These are phyloP conservation scores for Tardiomyces blankii DNA, from an alignment of 1,139 yeast genomes.

Conservation along the genomic window DNA sequence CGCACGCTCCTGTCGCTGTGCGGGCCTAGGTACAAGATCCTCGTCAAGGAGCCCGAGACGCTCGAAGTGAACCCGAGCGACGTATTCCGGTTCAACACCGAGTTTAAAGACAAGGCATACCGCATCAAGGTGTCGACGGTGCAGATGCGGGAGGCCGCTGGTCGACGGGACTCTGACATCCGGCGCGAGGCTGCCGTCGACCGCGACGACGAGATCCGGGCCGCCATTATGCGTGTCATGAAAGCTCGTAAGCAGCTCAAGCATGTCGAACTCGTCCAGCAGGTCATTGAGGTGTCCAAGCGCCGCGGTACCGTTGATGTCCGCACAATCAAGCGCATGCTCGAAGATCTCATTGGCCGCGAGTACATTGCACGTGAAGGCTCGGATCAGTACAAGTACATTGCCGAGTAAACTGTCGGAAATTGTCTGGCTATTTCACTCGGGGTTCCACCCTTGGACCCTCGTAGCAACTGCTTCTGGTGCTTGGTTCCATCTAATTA, in stretches of 20 bases:
- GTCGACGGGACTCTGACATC: constrained; percentile 26
- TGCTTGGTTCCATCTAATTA: not conserved
- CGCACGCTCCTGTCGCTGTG: constrained; percentile 79
- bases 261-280: constrained; percentile 27
- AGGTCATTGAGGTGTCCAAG: not conserved
- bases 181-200: not conserved
- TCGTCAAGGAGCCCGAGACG: constrained; percentile 64
- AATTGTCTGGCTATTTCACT: no score
- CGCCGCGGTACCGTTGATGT: not conserved
- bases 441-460: no score
- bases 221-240: constrained; percentile 84
- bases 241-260: constrained; percentile 31
- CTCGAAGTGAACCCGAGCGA: constrained; percentile 59
- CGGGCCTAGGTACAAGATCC: constrained; percentile 67
- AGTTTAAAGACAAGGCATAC: constrained; percentile 59
- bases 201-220: constrained; percentile 59
- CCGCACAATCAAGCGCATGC: not conserved
- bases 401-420: not conserved
- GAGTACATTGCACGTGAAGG: constrained; percentile 21
- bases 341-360: not conserved
- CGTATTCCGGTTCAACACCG: constrained; percentile 54
- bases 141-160: constrained; percentile 27
- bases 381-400: constrained; percentile 25
- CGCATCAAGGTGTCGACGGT: constrained; percentile 76
- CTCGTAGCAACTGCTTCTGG: no score